These are phyloP conservation scores for Amphibolis antarctica DNA, from an alignment of 106 monocot species.

Conservation along the genomic window DNA sequence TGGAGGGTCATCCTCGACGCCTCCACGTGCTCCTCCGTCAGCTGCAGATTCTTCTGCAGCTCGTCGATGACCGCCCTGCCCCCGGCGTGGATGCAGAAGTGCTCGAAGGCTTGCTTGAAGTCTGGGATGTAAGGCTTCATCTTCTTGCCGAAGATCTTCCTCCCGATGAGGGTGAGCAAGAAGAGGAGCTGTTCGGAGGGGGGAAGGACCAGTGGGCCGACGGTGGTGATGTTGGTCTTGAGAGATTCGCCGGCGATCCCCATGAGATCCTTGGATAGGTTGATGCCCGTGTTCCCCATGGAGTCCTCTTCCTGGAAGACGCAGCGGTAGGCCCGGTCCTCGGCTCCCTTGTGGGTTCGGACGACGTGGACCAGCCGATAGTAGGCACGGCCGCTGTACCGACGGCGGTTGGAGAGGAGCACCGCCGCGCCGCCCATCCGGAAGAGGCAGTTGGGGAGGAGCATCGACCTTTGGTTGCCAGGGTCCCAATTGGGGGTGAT, in stretches of 20 bases:
- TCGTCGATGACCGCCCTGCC: slow-evolving; percentile 36
- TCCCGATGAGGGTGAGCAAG: slow-evolving; percentile 14
- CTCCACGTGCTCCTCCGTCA: slow-evolving; percentile 25
- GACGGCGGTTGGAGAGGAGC: slow-evolving; percentile 20
- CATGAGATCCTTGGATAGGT: slow-evolving; percentile 29
- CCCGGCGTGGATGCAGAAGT: slow-evolving; percentile 57
- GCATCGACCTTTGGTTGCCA: slow-evolving; percentile 23
- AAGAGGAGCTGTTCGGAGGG: slow-evolving; percentile 24
- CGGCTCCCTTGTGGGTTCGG: slow-evolving; percentile 21
- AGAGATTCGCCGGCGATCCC: slow-evolving; percentile 22
- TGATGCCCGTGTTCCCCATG: slow-evolving; percentile 11
- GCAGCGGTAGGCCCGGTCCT: slow-evolving; percentile 24
- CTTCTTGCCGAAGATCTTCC: slow-evolving; percentile 7
- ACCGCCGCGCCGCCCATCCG: slow-evolving; percentile 28
- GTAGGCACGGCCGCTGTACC: slow-evolving; percentile 11
- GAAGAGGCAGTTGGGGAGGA: slow-evolving; percentile 30
- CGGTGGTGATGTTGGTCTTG: slow-evolving; percentile 26
- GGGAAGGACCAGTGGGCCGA: slow-evolving; percentile 26
- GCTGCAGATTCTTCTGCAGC: slow-evolving; percentile 32
- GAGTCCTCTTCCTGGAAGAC: slow-evolving; percentile 24
- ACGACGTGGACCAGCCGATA: slow-evolving; percentile 20
- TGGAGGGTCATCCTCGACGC: slow-evolving; percentile 53
- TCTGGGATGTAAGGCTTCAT: slow-evolving; percentile 48
- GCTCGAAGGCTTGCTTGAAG: slow-evolving; percentile 47
- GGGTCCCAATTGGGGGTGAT: slow-evolving; percentile 31